Evolutionary conservation across 148 eudicot genomes (phyloP).

Genomic region (Cornus suecica): DNA sequence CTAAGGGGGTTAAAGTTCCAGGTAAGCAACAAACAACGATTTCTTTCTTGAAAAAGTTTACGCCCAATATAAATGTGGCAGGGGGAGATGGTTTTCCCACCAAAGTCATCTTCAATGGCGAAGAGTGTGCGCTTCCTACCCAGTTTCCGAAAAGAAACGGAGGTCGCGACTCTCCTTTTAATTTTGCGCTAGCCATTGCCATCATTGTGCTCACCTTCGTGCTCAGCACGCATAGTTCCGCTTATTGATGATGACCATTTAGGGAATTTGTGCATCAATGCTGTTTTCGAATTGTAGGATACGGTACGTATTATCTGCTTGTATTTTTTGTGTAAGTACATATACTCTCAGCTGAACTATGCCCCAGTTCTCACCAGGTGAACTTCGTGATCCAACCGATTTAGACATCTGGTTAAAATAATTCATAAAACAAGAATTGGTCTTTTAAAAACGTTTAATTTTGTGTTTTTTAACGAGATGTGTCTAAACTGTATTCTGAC

Average conservation of each 20-base stretch:
- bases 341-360: too few species aligned
- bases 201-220: slow-evolving; percentile 23
- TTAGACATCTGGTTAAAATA: too few species aligned
- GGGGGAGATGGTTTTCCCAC: slow-evolving; percentile 55
- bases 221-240: slow-evolving; percentile 16
- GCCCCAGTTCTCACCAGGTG: too few species aligned
- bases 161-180: background rate
- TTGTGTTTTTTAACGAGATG: too few species aligned
- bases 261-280: background rate
- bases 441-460: too few species aligned
- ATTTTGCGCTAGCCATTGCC: slow-evolving; percentile 15
- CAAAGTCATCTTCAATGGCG: slow-evolving; percentile 54
- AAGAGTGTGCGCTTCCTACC: slow-evolving; percentile 57
- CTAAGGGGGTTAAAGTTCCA: slow-evolving; percentile 45
- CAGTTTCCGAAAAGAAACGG: slow-evolving; percentile 20
- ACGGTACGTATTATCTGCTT: background rate
- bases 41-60: slow-evolving; percentile 45
- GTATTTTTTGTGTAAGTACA: too few species aligned
- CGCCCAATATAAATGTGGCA: slow-evolving; percentile 25
- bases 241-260: background rate
- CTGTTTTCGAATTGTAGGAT: background rate
- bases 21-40: slow-evolving; percentile 68
- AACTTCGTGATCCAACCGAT: too few species aligned
- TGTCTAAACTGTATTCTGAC: too few species aligned
- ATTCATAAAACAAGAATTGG: too few species aligned